Percentiles rank a stretch among this genome's conserved stretches.
These are phyloP conservation scores for Myriosclerotinia scirpicola DNA, from an alignment of 2,329 filamentous ascomycete species.

Conservation along the genomic window DNA sequence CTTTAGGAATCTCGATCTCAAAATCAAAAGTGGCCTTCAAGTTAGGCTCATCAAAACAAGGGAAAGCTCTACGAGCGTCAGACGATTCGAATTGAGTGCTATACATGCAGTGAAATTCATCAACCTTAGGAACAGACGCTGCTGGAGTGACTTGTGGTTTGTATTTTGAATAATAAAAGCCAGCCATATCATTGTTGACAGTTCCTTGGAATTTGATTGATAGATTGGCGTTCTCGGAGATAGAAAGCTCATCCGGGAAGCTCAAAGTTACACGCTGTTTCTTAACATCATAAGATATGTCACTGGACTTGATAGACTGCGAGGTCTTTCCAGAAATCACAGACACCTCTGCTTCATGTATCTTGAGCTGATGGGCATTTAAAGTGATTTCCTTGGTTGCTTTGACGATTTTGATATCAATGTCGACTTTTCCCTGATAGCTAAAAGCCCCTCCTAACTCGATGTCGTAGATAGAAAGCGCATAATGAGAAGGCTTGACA, in stretches of 20 bases:
- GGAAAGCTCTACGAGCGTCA: slow-evolving; percentile 91
- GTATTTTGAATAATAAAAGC: slow-evolving; percentile 93
- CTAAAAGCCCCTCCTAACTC: slow-evolving; percentile 68
- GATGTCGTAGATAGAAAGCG: slow-evolving; percentile 76
- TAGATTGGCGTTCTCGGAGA: slow-evolving; percentile 64
- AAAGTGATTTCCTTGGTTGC: slow-evolving; percentile 75
- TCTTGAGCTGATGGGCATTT: slow-evolving; percentile 81
- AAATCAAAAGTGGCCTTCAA: slow-evolving; percentile 96
- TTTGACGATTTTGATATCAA: slow-evolving; percentile 71
- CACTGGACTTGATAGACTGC: slow-evolving; percentile 56
- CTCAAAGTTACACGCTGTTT: slow-evolving; percentile 78
- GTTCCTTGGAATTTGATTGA: slow-evolving; percentile 74
- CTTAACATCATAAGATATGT: slow-evolving; percentile 77
- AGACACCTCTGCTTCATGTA: slow-evolving; percentile 65
- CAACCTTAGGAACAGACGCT: slow-evolving; percentile 73
- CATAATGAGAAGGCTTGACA: slow-evolving; percentile 84
- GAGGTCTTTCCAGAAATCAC: slow-evolving; percentile 58
- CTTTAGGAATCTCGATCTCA: slow-evolving; percentile 83
- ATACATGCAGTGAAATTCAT: slow-evolving; percentile 71
- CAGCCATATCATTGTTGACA: slow-evolving; percentile 88
- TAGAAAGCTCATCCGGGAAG: slow-evolving; percentile 71
- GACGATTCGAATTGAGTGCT: slow-evolving; percentile 98
- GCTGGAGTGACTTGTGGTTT: slow-evolving; percentile 73
- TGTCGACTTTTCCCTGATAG: slow-evolving; percentile 83
- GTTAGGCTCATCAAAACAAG: slow-evolving; percentile 97